Evolutionary conservation across 1,139 yeast genomes (phyloP).

Genomic region (Debaryomyces fabryi): DNA sequence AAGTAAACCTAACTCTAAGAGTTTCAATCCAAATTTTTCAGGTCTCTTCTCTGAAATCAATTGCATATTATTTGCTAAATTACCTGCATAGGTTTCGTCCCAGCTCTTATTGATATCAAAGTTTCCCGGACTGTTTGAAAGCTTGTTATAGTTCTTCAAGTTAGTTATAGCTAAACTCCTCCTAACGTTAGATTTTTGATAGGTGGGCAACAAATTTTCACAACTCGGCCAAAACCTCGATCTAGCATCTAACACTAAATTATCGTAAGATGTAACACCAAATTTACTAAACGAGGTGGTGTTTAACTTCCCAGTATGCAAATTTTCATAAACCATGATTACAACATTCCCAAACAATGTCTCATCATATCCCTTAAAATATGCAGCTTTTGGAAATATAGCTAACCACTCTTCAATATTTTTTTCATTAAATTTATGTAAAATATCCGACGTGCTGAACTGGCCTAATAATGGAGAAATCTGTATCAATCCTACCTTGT

Average conservation of each 20-base stretch:
- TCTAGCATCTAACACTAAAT: slow-evolving; percentile 58
- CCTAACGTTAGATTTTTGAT: slow-evolving; percentile 61
- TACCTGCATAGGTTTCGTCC: slow-evolving; percentile 86
- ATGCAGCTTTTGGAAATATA: slow-evolving; percentile 54
- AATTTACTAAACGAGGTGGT: slow-evolving; percentile 67
- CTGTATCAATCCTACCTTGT: slow-evolving; percentile 1
- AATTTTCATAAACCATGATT: slow-evolving; percentile 55
- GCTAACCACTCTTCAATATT: slow-evolving; percentile 36
- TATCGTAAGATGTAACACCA: slow-evolving; percentile 66
- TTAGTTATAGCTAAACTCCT: slow-evolving; percentile 76
- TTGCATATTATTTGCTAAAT: slow-evolving; percentile 62
- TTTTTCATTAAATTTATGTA: slow-evolving; percentile 8
- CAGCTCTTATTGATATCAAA: slow-evolving; percentile 28
- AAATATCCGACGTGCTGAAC: slow-evolving; percentile 16
- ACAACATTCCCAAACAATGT: slow-evolving; percentile 54
- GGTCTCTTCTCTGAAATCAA: slow-evolving; percentile 56
- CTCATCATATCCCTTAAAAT: slow-evolving; percentile 57
- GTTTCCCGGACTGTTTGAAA: slow-evolving; percentile 39
- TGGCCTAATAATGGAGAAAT: slow-evolving; percentile 24
- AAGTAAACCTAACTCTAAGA: slow-evolving; percentile 59
- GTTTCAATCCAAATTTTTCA: slow-evolving; percentile 53
- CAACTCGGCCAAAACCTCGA: slow-evolving; percentile 83
- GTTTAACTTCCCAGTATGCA: slow-evolving; percentile 49
- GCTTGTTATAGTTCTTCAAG: slow-evolving; percentile 65
- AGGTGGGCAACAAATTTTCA: slow-evolving; percentile 58